Evolutionary conservation across 352 stramenopile genomes (phyloP).

Genomic region (Pythium sukuiense): DNA sequence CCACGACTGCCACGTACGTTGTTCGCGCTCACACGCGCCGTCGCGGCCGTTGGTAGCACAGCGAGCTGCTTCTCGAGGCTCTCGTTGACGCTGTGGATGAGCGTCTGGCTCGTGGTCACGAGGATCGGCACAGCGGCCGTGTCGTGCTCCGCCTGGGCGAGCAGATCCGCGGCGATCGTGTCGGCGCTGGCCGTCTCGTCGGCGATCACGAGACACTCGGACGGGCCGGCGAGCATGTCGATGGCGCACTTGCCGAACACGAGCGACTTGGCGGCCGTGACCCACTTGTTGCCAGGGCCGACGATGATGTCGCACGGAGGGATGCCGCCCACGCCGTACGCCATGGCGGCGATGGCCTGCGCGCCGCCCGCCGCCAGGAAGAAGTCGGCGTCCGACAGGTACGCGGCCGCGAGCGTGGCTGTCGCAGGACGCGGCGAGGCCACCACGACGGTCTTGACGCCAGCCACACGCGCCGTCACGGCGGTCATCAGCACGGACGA

Average conservation of each 20-base stretch:
- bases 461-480: constrained; percentile 93
- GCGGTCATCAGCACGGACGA: constrained; percentile 98
- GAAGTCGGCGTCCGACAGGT: constrained; percentile 92
- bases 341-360: constrained; percentile 95
- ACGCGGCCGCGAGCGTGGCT: constrained; percentile 94
- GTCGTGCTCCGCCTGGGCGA: constrained; percentile 95
- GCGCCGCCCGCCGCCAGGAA: constrained; percentile 79
- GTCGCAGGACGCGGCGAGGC: constrained; percentile 90
- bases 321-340: constrained; percentile 92
- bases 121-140: constrained; percentile 96
- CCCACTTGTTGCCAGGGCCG: constrained; percentile 98
- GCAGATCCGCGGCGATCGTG: constrained; percentile 75
- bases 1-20: constrained; percentile 36
- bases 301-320: constrained; percentile 97
- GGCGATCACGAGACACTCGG: constrained; percentile 97
- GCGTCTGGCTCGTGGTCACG: constrained; percentile 83
- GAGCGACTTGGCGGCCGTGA: constrained; percentile 98
- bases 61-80: constrained; percentile 75
- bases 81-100: constrained; percentile 92
- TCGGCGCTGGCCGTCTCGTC: constrained; percentile 85
- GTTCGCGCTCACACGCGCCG: constrained; percentile 59
- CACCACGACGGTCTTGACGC: constrained; percentile 94
- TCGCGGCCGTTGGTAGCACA: constrained; percentile 65
- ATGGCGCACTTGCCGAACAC: constrained; percentile 97
- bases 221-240: constrained; percentile 98